These are phyloP conservation scores for Gossypium trilobum DNA, from an alignment of 441 rosid genomes.

Conservation along the genomic window DNA sequence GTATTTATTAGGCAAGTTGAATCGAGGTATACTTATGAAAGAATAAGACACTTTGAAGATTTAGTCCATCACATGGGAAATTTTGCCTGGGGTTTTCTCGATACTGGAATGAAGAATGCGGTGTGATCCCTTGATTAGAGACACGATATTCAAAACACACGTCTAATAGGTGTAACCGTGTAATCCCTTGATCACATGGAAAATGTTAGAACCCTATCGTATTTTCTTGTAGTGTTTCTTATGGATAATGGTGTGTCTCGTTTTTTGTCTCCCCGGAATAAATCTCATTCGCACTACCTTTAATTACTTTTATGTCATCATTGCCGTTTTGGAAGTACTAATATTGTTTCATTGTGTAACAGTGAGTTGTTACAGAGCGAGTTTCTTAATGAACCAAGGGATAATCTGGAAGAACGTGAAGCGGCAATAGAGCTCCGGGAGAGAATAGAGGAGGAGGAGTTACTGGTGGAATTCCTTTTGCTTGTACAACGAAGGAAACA, in stretches of 20 bases:
- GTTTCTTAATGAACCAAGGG: slow-evolving; percentile 75
- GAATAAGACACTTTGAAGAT: neutral
- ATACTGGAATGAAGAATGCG: neutral
- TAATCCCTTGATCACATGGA: no score
- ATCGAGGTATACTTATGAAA: neutral
- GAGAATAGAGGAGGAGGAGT: slow-evolving; percentile 70
- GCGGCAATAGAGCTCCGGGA: slow-evolving; percentile 72
- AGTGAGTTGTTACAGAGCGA: slow-evolving; percentile 78
- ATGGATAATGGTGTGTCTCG: neutral
- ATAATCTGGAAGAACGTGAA: slow-evolving; percentile 69
- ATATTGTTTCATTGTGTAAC: slow-evolving; percentile 17
- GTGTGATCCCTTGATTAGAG: no score
- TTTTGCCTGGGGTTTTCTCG: neutral
- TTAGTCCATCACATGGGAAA: neutral
- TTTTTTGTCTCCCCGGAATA: neutral
- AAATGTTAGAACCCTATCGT: neutral
- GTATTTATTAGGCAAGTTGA: neutral
- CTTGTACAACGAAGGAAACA: slow-evolving; percentile 63
- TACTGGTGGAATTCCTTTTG: slow-evolving; percentile 74
- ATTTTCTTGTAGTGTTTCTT: neutral
- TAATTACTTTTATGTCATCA: neutral
- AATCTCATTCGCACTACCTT: neutral
- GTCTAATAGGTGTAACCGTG: no score
- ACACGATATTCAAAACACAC: neutral
- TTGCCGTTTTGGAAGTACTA: neutral